Conservation (phyloP, 345 rosid species). For the Euphorbia peplus region DNA sequence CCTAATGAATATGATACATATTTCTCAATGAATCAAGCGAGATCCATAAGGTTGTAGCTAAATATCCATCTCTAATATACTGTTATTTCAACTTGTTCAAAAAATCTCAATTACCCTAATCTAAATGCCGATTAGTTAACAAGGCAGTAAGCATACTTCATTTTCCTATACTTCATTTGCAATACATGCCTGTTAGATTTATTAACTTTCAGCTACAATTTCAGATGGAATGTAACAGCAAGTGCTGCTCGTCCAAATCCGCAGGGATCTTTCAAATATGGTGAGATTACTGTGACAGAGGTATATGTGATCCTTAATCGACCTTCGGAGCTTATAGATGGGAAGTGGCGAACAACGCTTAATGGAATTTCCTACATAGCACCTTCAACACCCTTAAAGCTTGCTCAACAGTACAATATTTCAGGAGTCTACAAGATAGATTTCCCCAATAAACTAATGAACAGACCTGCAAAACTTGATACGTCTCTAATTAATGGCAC, state of each 20-base stretch:
- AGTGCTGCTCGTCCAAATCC: slow-evolving; percentile 96
- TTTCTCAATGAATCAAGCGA: slow-evolving; percentile 97
- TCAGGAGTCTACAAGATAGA: slow-evolving; percentile 85
- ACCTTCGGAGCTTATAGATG: slow-evolving; percentile 70
- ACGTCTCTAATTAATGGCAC: slow-evolving; percentile 83
- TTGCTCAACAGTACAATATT: slow-evolving; percentile 77
- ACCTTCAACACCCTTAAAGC: slow-evolving; percentile 83
- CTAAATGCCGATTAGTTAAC: slow-evolving; percentile 1
- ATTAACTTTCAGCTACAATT: slow-evolving; percentile 10
- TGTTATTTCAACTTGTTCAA: slow-evolving; percentile 15
- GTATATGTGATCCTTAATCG: slow-evolving; percentile 67
- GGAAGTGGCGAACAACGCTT: slow-evolving; percentile 57
- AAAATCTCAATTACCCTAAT: slow-evolving; percentile 1
- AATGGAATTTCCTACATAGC: slow-evolving; percentile 81
- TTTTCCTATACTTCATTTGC: not conserved
- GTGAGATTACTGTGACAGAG: slow-evolving; percentile 80
- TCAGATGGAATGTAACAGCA: slow-evolving; percentile 84
- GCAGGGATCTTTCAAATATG: slow-evolving; percentile 89
- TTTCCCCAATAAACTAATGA: slow-evolving; percentile 72
- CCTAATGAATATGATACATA: slow-evolving; percentile 60
- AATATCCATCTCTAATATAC: slow-evolving; percentile 16
- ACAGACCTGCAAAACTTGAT: slow-evolving; percentile 71
- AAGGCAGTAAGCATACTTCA: too few species aligned
- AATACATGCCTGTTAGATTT: slow-evolving; percentile 4
- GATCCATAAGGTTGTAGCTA: slow-evolving; percentile 85